Evolutionary conservation across 208 protist species (phyloP).

Genomic region (Trichomonas gallinae): DNA sequence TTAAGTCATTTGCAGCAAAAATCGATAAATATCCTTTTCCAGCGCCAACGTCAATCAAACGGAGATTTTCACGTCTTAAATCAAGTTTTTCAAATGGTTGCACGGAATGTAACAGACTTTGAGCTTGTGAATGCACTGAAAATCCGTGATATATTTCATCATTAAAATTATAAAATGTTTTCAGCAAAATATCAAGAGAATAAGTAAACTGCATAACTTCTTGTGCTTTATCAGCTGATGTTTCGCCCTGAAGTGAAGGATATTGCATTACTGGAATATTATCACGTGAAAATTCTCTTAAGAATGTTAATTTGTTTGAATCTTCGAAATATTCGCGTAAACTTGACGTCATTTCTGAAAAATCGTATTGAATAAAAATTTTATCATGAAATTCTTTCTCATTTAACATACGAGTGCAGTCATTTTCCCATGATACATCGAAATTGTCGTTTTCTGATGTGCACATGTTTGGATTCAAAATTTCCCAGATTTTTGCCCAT

Average conservation of each 20-base stretch:
- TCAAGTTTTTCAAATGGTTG: not conserved
- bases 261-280: not conserved
- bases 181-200: not conserved
- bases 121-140: not conserved
- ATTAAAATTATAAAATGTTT: not conserved
- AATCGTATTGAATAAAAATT: not conserved
- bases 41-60: not conserved
- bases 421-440: not conserved
- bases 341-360: not conserved
- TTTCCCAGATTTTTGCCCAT: not conserved
- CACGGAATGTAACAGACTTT: not conserved
- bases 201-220: not conserved
- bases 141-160: not conserved
- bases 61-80: not conserved
- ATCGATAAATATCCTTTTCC: constrained; percentile 18
- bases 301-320: not conserved
- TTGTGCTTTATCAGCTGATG: not conserved
- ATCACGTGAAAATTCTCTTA: not conserved
- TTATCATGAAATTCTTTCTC: constrained; percentile 18
- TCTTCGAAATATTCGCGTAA: not conserved
- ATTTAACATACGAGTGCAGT: not conserved
- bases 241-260: not conserved
- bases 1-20: not conserved
- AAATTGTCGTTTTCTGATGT: not conserved
- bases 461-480: not conserved